These are phyloP conservation scores for Penicillium lagena DNA, from an alignment of 495 filamentous ascomycete genomes.

Conservation along the genomic window DNA sequence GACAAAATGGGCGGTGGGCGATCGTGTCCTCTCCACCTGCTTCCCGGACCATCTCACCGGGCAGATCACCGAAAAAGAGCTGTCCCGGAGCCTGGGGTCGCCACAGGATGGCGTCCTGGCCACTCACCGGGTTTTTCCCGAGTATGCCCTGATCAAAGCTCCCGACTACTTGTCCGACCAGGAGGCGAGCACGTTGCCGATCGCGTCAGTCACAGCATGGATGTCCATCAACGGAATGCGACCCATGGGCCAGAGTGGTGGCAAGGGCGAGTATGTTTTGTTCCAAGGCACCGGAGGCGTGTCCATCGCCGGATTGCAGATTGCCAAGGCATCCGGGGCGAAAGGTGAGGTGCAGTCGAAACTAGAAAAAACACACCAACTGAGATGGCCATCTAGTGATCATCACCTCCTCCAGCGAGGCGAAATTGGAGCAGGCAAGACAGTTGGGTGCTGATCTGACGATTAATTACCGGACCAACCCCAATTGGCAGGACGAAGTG, in stretches of 20 bases:
- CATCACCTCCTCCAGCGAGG: slow-evolving; percentile 65
- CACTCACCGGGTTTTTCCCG: slow-evolving; percentile 61
- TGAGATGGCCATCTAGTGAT: slow-evolving; percentile 39
- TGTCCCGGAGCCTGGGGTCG: slow-evolving; percentile 58
- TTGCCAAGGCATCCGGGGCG: slow-evolving; percentile 74
- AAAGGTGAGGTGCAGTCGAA: slow-evolving; percentile 29
- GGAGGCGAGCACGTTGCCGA: slow-evolving; percentile 61
- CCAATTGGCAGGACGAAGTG: slow-evolving; percentile 65
- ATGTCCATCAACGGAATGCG: slow-evolving; percentile 69
- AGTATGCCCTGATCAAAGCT: slow-evolving; percentile 56
- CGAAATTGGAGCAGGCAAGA: slow-evolving; percentile 59
- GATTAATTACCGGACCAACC: slow-evolving; percentile 64
- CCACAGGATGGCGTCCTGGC: slow-evolving; percentile 60
- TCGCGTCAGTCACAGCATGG: slow-evolving; percentile 74
- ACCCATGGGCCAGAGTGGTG: slow-evolving; percentile 50
- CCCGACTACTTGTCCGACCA: slow-evolving; percentile 55
- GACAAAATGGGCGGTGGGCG: slow-evolving; percentile 56
- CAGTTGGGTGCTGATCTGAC: slow-evolving; percentile 47
- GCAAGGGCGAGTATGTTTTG: slow-evolving; percentile 59
- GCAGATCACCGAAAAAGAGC: slow-evolving; percentile 38
- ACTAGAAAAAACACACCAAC: background rate
- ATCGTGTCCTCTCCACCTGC: slow-evolving; percentile 70
- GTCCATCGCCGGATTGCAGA: slow-evolving; percentile 68
- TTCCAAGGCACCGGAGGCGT: slow-evolving; percentile 80
- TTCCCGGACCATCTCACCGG: slow-evolving; percentile 67